Evolutionary conservation across 345 rosid genomes (phyloP).

Genomic region (Anacardium occidentale): DNA sequence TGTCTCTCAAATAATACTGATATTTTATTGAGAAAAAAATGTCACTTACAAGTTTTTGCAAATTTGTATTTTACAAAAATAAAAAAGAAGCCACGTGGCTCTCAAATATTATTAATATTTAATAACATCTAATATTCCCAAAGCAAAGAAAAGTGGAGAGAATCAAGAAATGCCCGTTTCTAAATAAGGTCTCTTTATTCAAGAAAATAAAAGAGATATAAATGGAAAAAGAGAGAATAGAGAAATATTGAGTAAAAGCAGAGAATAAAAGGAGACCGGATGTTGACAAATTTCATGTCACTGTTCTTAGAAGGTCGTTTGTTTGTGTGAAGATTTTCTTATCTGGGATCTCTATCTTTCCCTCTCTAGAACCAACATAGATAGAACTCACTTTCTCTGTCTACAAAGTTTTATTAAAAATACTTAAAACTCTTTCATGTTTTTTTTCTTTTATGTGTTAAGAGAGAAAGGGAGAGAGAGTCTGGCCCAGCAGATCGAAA

Average conservation of each 20-base stretch:
- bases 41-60: too few relatives aligned
- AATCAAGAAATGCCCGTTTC: slow-evolving; percentile 47
- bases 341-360: slow-evolving; percentile 69
- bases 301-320: slow-evolving; percentile 82
- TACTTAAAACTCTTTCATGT: slow-evolving; percentile 18
- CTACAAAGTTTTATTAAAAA: slow-evolving; percentile 12
- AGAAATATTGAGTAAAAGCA: slow-evolving; percentile 54
- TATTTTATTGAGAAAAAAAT: background rate
- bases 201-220: background rate
- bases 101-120: background rate
- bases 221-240: slow-evolving; percentile 17
- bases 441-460: slow-evolving; percentile 21
- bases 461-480: slow-evolving; percentile 26
- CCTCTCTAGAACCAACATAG: slow-evolving; percentile 29
- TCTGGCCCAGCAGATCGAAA: slow-evolving; percentile 91
- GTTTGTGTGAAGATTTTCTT: slow-evolving; percentile 75
- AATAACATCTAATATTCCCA: slow-evolving; percentile 20
- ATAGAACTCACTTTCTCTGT: slow-evolving; percentile 36
- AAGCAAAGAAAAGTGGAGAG: slow-evolving; percentile 48
- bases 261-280: slow-evolving; percentile 93
- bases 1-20: background rate
- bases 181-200: slow-evolving; percentile 10
- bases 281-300: slow-evolving; percentile 98
- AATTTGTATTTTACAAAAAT: too few relatives aligned
- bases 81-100: too few relatives aligned